Conservation (phyloP, 148 eudicot genomes). For the Amaranthus hypochondriacus region DNA sequence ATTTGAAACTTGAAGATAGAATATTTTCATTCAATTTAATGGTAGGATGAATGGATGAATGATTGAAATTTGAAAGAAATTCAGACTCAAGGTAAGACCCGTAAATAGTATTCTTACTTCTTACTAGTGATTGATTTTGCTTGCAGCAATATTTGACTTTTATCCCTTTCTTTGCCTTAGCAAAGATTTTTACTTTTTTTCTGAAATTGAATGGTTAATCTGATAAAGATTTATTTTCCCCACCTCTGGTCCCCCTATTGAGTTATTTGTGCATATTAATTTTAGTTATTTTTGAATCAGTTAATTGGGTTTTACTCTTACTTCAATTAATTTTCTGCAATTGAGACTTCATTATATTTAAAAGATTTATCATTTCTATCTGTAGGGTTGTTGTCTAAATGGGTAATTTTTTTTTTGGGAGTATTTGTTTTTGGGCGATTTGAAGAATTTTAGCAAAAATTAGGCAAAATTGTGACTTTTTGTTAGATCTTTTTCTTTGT, state of each 20-base stretch:
- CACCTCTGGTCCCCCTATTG: too few species aligned
- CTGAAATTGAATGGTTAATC: conserved; percentile 12
- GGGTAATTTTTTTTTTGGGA: background rate
- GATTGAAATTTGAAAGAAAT: background rate
- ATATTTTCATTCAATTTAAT: too few species aligned
- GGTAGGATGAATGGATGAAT: background rate
- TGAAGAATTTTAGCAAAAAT: background rate
- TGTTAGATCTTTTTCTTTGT: background rate
- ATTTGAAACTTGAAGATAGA: background rate
- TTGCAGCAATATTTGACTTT: conserved; percentile 15
- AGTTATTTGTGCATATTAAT: too few species aligned
- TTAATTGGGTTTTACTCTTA: too few species aligned
- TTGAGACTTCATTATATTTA: too few species aligned
- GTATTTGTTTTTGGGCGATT: too few species aligned
- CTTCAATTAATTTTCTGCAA: too few species aligned
- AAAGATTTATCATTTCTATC: background rate
- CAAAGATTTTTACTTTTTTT: background rate
- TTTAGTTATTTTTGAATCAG: too few species aligned
- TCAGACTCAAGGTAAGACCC: too few species aligned
- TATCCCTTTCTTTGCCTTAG: background rate
- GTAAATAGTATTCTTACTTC: too few species aligned
- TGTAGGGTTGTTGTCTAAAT: too few species aligned
- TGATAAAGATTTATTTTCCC: conserved; percentile 7
- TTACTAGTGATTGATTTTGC: conserved; percentile 9
- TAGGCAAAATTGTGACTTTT: background rate